These are phyloP conservation scores for Hyparrhenia diplandra DNA, from an alignment of 176 grass and related monocot genomes.

Conservation along the genomic window DNA sequence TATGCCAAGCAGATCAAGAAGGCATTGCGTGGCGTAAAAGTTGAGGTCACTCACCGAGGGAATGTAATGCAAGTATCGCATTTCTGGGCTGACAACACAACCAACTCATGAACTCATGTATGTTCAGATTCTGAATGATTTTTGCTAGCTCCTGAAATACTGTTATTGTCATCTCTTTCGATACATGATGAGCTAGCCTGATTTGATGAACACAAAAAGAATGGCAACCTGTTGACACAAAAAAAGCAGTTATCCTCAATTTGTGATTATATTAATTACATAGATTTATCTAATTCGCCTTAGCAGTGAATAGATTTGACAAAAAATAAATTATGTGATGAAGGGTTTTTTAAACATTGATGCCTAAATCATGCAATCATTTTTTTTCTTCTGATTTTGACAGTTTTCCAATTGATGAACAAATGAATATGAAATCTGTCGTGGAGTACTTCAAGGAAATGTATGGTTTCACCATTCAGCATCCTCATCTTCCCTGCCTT, in stretches of 20 bases:
- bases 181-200: background rate
- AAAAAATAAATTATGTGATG: background rate
- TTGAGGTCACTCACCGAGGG: slow-evolving; percentile 97
- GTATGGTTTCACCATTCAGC: slow-evolving; percentile 98
- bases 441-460: slow-evolving; percentile 99
- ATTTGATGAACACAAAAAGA: background rate
- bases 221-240: background rate
- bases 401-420: slow-evolving; percentile 96
- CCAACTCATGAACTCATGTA: slow-evolving; percentile 97
- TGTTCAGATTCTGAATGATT: slow-evolving; percentile 8
- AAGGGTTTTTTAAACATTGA: background rate
- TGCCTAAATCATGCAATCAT: background rate
- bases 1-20: slow-evolving; percentile 83
- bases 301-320: background rate
- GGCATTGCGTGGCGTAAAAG: slow-evolving; percentile 87
- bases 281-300: background rate
- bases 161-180: background rate
- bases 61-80: slow-evolving; percentile 97
- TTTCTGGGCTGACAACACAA: slow-evolving; percentile 79
- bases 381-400: background rate
- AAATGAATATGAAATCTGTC: slow-evolving; percentile 99
- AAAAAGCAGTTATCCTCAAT: background rate
- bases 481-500: slow-evolving; percentile 89
- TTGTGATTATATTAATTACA: background rate
- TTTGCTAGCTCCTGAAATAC: background rate